Conservation (phyloP, 176 grass and related monocot genomes). For the Alopecurus myosuroides region DNA sequence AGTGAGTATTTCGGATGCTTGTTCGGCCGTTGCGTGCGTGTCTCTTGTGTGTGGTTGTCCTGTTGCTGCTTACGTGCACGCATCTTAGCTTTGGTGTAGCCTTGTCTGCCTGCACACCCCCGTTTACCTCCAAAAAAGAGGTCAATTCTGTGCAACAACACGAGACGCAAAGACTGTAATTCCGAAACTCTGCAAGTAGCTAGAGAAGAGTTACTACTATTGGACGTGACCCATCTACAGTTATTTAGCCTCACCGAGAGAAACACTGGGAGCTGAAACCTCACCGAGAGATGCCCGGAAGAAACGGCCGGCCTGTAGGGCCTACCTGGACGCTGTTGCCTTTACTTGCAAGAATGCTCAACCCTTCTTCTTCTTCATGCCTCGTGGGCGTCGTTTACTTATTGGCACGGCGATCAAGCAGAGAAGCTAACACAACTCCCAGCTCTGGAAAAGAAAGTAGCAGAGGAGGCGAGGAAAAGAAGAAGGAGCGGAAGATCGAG, state of each 20-base stretch:
- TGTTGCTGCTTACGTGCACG: slow-evolving; percentile 29
- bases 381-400: slow-evolving; percentile 12
- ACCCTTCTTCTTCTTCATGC: slow-evolving; percentile 8
- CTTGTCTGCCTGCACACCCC: neutral
- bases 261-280: neutral
- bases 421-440: neutral
- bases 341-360: slow-evolving; percentile 40
- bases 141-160: neutral
- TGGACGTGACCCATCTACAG: neutral
- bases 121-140: slow-evolving; percentile 20
- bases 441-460: neutral
- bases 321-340: neutral
- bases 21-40: neutral
- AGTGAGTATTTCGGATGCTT: neutral
- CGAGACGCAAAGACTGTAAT: neutral
- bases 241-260: too few relatives aligned
- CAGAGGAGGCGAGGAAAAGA: neutral
- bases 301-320: slow-evolving; percentile 1
- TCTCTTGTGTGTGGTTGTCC: neutral
- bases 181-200: neutral
- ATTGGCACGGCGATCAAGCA: slow-evolving; percentile 12
- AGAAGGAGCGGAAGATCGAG: neutral
- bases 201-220: neutral
- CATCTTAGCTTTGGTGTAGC: neutral
- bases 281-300: neutral